phyloP scores from a whole-genome alignment of 176 grass and related monocot species.

The Hordeum marinum region DNA sequence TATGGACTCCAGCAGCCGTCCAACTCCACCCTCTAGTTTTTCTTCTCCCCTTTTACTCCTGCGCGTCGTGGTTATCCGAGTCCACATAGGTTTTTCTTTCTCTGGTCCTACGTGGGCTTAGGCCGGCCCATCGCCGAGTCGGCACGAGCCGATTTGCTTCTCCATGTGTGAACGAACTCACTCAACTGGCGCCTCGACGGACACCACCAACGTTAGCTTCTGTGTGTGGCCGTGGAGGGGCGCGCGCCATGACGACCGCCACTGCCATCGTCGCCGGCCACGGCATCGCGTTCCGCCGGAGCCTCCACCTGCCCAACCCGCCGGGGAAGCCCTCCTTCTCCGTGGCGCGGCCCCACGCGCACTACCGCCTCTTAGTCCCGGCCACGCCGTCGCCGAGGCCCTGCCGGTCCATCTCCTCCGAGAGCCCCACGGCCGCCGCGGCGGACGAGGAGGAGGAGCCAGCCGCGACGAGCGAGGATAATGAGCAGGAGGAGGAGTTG shows the following conservation, averaged over 20 bases:
- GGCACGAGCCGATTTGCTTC: not conserved
- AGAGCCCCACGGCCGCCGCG: conserved; percentile 42
- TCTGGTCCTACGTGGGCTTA: not conserved
- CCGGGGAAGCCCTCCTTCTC: conserved; percentile 15
- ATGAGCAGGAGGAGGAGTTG: conserved; percentile 22
- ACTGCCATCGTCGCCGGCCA: conserved; percentile 39
- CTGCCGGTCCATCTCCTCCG: conserved; percentile 41
- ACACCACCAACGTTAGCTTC: conserved; percentile 44
- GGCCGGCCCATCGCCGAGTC: conserved; percentile 1
- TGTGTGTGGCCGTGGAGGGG: conserved; percentile 46
- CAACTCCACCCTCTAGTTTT: conserved; percentile 43
- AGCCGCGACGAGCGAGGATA: not conserved
- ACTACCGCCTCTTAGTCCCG: conserved; percentile 19
- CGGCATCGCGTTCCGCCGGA: conserved; percentile 25
- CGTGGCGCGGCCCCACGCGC: not conserved
- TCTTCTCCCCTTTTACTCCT: not conserved
- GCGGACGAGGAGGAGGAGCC: conserved; percentile 29
- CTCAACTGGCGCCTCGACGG: conserved; percentile 13
- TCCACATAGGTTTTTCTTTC: not conserved
- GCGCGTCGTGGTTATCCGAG: conserved; percentile 31
- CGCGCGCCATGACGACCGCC: conserved; percentile 43
- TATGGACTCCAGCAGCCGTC: conserved; percentile 32
- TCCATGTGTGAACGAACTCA: not conserved
- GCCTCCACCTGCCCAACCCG: conserved; percentile 14
- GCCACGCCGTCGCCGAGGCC: not conserved